Evolutionary conservation across 169 alveolate species (phyloP).

Genomic region (Eimeria nieschulzi): DNA sequence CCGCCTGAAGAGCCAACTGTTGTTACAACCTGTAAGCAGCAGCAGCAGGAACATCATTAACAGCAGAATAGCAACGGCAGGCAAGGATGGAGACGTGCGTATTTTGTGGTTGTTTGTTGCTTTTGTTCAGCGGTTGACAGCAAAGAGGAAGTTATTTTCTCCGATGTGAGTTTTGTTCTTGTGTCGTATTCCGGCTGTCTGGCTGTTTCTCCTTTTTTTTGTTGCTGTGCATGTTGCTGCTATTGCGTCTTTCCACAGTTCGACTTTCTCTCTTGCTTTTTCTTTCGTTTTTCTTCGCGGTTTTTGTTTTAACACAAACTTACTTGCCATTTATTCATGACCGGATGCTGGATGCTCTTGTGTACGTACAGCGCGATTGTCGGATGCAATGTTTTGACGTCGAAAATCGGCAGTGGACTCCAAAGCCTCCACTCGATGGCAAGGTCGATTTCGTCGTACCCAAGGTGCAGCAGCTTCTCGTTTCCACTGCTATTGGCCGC

Average conservation of each 20-base stretch:
- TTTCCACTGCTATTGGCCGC: not conserved
- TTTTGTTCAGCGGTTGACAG: constrained; percentile 47
- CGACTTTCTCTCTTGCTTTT: not conserved
- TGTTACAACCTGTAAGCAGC: constrained; percentile 44
- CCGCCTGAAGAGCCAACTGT: constrained; percentile 65
- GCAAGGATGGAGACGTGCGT: not conserved
- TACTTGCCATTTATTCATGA: not conserved
- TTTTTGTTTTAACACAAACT: not conserved
- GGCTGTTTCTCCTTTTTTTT: not conserved
- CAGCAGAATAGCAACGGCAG: constrained; percentile 5
- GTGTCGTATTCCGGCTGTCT: not conserved
- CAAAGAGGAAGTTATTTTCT: constrained; percentile 57
- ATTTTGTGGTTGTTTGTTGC: not conserved
- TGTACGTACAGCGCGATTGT: constrained; percentile 71
- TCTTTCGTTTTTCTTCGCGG: not conserved
- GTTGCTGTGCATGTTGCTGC: not conserved
- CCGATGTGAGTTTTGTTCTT: constrained; percentile 57
- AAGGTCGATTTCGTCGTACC: constrained; percentile 64
- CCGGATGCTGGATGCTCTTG: not conserved
- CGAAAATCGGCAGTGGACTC: constrained; percentile 56
- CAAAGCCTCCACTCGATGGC: constrained; percentile 75
- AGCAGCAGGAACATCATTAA: not conserved
- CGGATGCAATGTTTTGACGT: constrained; percentile 76
- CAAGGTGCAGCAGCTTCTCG: constrained; percentile 49
- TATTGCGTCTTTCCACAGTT: not conserved